Percentiles rank a stretch among this genome's conserved stretches.
Evolutionary conservation across 2,329 filamentous ascomycete species (phyloP).

Genomic region (Colletotrichum lindemuthianum): DNA sequence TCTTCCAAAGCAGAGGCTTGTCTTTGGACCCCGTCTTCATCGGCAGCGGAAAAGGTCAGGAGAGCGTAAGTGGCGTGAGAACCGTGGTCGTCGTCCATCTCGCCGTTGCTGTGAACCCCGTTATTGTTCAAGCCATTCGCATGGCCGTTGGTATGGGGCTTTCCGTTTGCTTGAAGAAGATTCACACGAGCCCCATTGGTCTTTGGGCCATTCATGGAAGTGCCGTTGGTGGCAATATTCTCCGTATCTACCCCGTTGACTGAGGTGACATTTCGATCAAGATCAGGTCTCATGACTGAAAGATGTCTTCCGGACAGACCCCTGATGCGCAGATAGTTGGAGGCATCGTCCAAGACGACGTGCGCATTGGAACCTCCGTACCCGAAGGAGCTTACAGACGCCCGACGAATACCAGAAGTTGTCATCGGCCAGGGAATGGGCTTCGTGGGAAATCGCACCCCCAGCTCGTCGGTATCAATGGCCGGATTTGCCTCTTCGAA

Average conservation of each 20-base stretch:
- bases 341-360: constrained; percentile 51
- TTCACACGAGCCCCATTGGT: neutral
- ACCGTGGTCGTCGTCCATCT: neutral
- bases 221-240: neutral
- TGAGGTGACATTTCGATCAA: neutral
- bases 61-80: neutral
- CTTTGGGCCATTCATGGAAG: neutral
- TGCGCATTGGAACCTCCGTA: constrained; percentile 68
- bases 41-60: neutral
- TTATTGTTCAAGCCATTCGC: neutral
- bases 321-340: constrained; percentile 12
- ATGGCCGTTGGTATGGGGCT: neutral
- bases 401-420: constrained; percentile 52
- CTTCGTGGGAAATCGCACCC: constrained; percentile 52
- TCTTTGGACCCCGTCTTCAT: constrained; percentile 1
- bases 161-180: neutral
- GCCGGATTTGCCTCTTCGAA: constrained; percentile 56
- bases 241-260: neutral
- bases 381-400: constrained; percentile 66
- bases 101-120: neutral
- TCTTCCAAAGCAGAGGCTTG: neutral
- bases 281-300: constrained; percentile 45
- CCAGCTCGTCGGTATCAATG: constrained; percentile 57
- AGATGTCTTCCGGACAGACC: constrained; percentile 36
- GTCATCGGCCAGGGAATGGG: constrained; percentile 55